Percentiles rank a stretch among this genome's conserved stretches.
phyloP scores from a whole-genome alignment of 768 basidiomycete species.

The Suillus lakei region DNA sequence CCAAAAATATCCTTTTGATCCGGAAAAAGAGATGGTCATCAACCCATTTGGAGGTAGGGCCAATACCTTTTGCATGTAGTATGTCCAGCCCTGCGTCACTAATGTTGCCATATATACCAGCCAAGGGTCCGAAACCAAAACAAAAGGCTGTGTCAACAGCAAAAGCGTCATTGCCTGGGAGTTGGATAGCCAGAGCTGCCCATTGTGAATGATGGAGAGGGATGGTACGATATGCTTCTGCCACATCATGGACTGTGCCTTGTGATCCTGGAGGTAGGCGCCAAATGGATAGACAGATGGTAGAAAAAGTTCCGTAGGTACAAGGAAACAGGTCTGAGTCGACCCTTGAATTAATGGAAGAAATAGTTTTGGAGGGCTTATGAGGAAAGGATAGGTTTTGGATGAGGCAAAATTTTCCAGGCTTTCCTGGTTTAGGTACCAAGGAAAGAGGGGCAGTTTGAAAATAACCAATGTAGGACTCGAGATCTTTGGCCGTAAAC shows the following conservation, averaged over 20 bases:
- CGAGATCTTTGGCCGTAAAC: conserved; percentile 18
- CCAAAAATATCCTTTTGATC: conserved; percentile 13
- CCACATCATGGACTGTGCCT: conserved; percentile 36
- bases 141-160: conserved; percentile 30
- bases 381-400: conserved; percentile 38
- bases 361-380: no score
- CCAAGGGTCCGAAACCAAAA: conserved; percentile 29
- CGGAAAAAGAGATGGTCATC: conserved; percentile 34
- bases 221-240: conserved; percentile 43
- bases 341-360: no score
- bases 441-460: conserved; percentile 34
- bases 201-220: conserved; percentile 39
- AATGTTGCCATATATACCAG: conserved; percentile 30
- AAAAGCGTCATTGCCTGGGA: conserved; percentile 24
- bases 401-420: conserved; percentile 24
- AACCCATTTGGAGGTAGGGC: conserved; percentile 33
- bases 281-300: conserved; percentile 22
- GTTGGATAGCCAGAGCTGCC: conserved; percentile 35
- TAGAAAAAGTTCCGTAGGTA: conserved; percentile 36
- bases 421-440: conserved; percentile 32
- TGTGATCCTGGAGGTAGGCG: conserved; percentile 28
- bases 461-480: conserved; percentile 29
- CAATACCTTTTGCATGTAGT: conserved; percentile 15
- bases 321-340: conserved; percentile 31
- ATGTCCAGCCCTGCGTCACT: conserved; percentile 27